Base-by-base conservation (phyloP, 352 stramenopile species). In the Pythium diclinum region DNA sequence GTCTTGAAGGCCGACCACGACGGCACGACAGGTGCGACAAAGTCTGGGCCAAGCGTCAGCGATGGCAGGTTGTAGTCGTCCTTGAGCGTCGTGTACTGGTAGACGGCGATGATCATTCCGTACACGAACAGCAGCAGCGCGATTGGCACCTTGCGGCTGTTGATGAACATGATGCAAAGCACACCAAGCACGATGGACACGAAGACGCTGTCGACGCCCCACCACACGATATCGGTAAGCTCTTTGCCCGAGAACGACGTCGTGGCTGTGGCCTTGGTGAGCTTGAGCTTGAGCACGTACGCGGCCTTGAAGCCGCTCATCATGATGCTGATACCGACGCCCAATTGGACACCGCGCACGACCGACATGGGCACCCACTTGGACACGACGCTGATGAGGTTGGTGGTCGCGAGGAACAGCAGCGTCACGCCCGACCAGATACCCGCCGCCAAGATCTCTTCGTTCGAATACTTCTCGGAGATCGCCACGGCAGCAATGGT, bases 271-370 rank as follows among this genome's bases (percentile, higher is more conserved):
- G 71, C 64, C 16, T 67, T 32, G 17, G 64, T 70, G 46, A 88
- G 68, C 40, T 59, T 71, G 23, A 78, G 65, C 38, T 69, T 56
- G 33, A 68, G 52, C 34, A 89, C 81, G 66, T 87, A 92, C 23
- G 83, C 81, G 3, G 61, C 70, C 56, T 80, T 85, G 53, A 98
- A 88, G 14, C 92, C 92, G 60, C 85, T 93, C 23, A 84, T 81
- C 58, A 91, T 84, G 44, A 98, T 78, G 46, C 76, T 93, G 53
- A 96, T 63, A 0, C 94, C 94, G 42, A 98, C 87, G 52, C 94
- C 94, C 19, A 98, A 65, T 69, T 98, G 92, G 55, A 98, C 87
- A 33, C 94, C 94, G 13, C 82, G 82, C n/a, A 98, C 86, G 32
- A 98, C 79, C 28, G 85, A 71, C n/a, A 87, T 70, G n/a, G 94